Percentiles rank a stretch among this genome's conserved stretches.
Conservation (phyloP, 140 eudicot species). For the Bidens hawaiensis region DNA sequence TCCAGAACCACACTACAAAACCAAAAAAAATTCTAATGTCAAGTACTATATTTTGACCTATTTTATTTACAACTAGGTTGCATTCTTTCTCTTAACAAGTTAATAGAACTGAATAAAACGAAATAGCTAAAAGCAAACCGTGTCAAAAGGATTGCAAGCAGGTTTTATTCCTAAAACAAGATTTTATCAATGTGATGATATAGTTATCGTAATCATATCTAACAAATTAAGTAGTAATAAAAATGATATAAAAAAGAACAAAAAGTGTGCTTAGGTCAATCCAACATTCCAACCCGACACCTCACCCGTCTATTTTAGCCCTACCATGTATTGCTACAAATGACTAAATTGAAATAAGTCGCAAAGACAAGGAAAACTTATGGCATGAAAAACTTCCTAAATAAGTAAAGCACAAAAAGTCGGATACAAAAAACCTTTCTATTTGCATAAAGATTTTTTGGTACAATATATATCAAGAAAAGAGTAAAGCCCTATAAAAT, state of each 20-base stretch:
- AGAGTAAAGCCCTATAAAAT: not conserved
- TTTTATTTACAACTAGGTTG: not conserved
- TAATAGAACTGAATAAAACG: not conserved
- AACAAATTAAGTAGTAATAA: not conserved
- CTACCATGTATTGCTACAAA: not conserved
- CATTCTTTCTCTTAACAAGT: not conserved
- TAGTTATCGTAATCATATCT: not conserved
- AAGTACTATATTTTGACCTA: not conserved
- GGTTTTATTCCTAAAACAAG: too few species aligned
- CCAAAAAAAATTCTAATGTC: not conserved
- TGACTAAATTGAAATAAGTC: not conserved
- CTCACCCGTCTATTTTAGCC: not conserved
- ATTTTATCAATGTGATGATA: too few species aligned
- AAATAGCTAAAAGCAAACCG: not conserved
- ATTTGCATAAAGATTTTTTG: too few species aligned
- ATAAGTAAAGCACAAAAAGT: not conserved
- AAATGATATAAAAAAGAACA: not conserved
- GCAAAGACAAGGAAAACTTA: not conserved
- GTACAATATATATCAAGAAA: slow-evolving; percentile 1
- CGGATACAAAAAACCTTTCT: not conserved
- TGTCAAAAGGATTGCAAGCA: not conserved
- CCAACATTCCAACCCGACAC: too few species aligned
- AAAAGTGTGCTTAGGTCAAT: not conserved
- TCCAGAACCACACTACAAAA: slow-evolving; percentile 81
- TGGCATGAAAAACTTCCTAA: not conserved